Evolutionary conservation across 2,329 filamentous ascomycete genomes (phyloP).

Genomic region (Didymellaceae sp.): DNA sequence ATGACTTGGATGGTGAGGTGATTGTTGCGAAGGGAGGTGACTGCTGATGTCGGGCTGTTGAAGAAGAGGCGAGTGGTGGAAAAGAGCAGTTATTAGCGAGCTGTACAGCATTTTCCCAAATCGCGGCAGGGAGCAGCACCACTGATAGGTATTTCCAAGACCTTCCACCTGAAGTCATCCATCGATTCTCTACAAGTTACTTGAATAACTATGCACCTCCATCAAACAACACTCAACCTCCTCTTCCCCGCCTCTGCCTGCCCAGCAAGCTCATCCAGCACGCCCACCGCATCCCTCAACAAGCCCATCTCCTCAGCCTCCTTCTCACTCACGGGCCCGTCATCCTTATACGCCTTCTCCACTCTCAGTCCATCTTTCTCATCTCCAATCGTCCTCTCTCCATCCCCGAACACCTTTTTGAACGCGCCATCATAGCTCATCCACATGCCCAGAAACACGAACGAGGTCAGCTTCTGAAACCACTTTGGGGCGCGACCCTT

Average conservation of each 20-base stretch:
- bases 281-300: conserved; percentile 18
- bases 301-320: conserved; percentile 21
- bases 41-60: too few relatives aligned
- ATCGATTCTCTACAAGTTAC: too few relatives aligned
- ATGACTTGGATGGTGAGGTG: too few relatives aligned
- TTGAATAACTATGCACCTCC: too few relatives aligned
- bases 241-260: neutral
- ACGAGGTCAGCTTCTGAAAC: conserved; percentile 62
- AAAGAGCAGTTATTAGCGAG: too few relatives aligned
- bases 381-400: conserved; percentile 67
- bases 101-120: too few relatives aligned
- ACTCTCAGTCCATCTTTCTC: conserved; percentile 13
- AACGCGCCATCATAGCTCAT: conserved; percentile 68
- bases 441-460: conserved; percentile 67
- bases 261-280: conserved; percentile 8
- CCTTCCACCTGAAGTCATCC: too few relatives aligned
- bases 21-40: too few relatives aligned
- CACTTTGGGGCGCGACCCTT: conserved; percentile 73
- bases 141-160: too few relatives aligned
- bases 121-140: too few relatives aligned
- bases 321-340: neutral
- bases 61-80: too few relatives aligned
- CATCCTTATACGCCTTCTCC: neutral
- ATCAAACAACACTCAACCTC: conserved; percentile 3
- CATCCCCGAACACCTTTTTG: conserved; percentile 79